Base-by-base conservation (phyloP, 2,329 filamentous ascomycete genomes). In the Zymoseptoria brevis region DNA sequence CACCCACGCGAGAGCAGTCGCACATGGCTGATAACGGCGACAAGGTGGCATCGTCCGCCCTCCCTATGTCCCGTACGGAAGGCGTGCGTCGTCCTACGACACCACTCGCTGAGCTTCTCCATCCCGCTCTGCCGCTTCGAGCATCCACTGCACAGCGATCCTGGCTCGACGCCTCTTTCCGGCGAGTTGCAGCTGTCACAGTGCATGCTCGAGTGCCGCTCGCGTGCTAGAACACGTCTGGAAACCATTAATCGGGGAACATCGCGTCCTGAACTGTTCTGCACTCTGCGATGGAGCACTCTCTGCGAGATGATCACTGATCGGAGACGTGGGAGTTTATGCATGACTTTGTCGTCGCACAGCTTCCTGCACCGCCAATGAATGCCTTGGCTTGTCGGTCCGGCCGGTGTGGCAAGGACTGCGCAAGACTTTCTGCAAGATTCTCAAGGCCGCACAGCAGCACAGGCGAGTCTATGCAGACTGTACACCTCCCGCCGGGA, bases 171-270 rank as follows among this genome's bases (percentile, higher is more conserved):
- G 54, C 41, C 22, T 49, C 19, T 53, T n/a, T 48, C 29, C 19
- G 51, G 56, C 56, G 26, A 48, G 29, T 35, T 53, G 56, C 56
- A 57, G 56, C 56, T 57, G 56, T 57, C 56, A 57, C 56, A 50
- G 24, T 52, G 13, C 48, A 51, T 19, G 19, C 49, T 22, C 13
- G 54, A 21, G 26, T n/a, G 50, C 53, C 53, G 56, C 56, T 52
- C 49, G 4, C 41, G 35, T 35, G 53, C 41, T 50, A 50, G 56
- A 49, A 50, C 49, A 26, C 48, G 45, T 41, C 45, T 29, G 41
- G 30, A 22, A 21, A 21, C 19, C 21, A 24, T 21, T 49, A 21
- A 16, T 13, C 35, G 50, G 21, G 29, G 29, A 54, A 50, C 45
- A 8, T 22, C 16, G 13, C 29, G 30, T 22, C 56, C 19, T 16